Conservation (phyloP, 192 early-diverging fungal genomes). For the Helicostylum pulchrum region DNA sequence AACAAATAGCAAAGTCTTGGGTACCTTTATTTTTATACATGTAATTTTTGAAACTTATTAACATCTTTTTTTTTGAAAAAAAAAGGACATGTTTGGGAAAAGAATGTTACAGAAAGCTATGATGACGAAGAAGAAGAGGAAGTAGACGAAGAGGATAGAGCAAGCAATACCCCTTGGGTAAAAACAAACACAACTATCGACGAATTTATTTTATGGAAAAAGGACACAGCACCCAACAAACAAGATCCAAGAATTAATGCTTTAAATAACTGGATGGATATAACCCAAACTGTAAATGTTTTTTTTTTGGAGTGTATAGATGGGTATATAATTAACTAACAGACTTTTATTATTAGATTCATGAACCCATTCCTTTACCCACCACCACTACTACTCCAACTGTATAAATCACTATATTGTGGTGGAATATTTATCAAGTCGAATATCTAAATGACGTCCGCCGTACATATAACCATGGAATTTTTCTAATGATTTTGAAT, state of each 20-base stretch:
- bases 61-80: no score
- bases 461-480: constrained; percentile 52
- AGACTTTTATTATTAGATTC: constrained; percentile 7
- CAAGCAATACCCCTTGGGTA: not conserved
- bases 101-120: no score
- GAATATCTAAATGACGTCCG: constrained; percentile 44
- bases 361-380: constrained; percentile 1
- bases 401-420: not conserved
- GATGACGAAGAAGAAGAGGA: constrained; percentile 3
- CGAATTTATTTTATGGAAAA: constrained; percentile 15
- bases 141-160: not conserved
- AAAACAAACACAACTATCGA: constrained; percentile 9
- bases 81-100: no score
- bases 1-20: no score
- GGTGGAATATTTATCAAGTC: constrained; percentile 29
- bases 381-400: no score
- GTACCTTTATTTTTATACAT: no score
- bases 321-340: not conserved
- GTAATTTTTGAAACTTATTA: no score
- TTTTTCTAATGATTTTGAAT: constrained; percentile 26
- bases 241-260: constrained; percentile 5
- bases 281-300: constrained; percentile 1
- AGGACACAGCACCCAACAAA: constrained; percentile 3
- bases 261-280: constrained; percentile 5
- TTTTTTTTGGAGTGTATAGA: not conserved